Evolutionary conservation across 345 rosid genomes (phyloP).

Genomic region (Eutrema japonicum): DNA sequence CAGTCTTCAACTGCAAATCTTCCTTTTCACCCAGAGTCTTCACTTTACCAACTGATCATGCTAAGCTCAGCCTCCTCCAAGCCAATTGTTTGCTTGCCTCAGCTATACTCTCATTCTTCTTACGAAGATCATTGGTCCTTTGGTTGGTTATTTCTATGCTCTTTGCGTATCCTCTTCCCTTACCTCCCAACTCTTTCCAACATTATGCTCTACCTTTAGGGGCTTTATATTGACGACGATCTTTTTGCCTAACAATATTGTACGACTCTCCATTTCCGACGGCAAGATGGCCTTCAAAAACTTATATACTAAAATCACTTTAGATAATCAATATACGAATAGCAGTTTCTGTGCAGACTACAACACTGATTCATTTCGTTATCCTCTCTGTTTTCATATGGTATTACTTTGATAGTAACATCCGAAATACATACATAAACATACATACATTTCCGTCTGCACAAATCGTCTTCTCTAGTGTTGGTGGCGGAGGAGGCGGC

Average conservation of each 20-base stretch:
- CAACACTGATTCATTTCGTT: background rate
- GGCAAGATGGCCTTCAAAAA: too few relatives aligned
- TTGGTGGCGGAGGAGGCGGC: conserved; percentile 34
- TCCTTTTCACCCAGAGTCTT: too few relatives aligned
- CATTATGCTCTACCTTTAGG: background rate
- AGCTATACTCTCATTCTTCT: too few relatives aligned
- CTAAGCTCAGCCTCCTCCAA: too few relatives aligned
- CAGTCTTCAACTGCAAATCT: too few relatives aligned
- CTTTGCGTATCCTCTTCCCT: background rate
- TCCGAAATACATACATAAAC: conserved; percentile 10
- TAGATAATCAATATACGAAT: too few relatives aligned
- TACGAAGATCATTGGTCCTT: background rate
- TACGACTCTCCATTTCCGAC: too few relatives aligned
- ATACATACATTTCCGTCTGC: conserved; percentile 2
- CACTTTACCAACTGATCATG: too few relatives aligned
- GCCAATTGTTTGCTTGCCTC: too few relatives aligned
- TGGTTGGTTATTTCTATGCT: conserved; percentile 5
- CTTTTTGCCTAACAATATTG: background rate
- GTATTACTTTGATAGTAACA: conserved; percentile 33
- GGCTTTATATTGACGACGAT: background rate
- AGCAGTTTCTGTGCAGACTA: too few relatives aligned
- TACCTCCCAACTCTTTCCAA: background rate
- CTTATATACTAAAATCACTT: too few relatives aligned
- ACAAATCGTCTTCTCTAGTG: background rate
- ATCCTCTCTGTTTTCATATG: conserved; percentile 8